Evolutionary conservation across 805 yeast species (phyloP).

Genomic region (Myxozyma sirexii): DNA sequence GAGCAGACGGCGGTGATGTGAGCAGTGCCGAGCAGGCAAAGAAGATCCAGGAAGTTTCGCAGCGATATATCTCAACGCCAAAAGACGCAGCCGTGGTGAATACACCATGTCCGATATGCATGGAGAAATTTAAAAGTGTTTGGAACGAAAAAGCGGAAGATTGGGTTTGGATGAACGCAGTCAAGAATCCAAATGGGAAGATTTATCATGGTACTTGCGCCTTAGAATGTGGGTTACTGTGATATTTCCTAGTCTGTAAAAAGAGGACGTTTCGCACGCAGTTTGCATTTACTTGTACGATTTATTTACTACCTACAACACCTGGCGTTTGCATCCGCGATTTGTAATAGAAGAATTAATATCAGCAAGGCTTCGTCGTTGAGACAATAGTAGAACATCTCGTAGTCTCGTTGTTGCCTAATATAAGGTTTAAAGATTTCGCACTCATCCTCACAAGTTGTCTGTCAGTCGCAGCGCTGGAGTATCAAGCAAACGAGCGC

Average conservation of each 20-base stretch:
- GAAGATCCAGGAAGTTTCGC: conserved; percentile 34
- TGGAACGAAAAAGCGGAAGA: conserved; percentile 76
- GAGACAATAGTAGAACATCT: background rate
- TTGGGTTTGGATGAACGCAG: conserved; percentile 79
- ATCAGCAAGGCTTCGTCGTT: too few relatives aligned
- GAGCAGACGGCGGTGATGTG: conserved; percentile 36
- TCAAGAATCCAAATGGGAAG: conserved; percentile 50
- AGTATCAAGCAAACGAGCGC: background rate
- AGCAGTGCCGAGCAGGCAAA: conserved; percentile 39
- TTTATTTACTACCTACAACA: background rate
- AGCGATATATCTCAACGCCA: conserved; percentile 65
- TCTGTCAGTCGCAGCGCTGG: background rate
- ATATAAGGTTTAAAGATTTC: conserved; percentile 6
- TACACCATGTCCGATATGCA: conserved; percentile 68
- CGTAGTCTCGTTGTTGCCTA: background rate
- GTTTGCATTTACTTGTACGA: background rate
- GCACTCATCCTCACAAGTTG: background rate
- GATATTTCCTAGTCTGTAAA: too few relatives aligned
- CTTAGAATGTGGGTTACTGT: conserved; percentile 53
- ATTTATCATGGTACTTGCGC: conserved; percentile 70
- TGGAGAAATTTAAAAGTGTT: conserved; percentile 62
- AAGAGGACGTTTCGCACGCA: too few relatives aligned
- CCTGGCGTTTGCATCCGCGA: background rate
- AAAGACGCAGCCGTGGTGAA: conserved; percentile 60
- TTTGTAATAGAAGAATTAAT: background rate